A percentile compares a stretch with the other conserved stretches of the same genome.
Evolutionary conservation across 1,284 basidiomycete species (phyloP).

Genomic region (Apiotrichum porosum): DNA sequence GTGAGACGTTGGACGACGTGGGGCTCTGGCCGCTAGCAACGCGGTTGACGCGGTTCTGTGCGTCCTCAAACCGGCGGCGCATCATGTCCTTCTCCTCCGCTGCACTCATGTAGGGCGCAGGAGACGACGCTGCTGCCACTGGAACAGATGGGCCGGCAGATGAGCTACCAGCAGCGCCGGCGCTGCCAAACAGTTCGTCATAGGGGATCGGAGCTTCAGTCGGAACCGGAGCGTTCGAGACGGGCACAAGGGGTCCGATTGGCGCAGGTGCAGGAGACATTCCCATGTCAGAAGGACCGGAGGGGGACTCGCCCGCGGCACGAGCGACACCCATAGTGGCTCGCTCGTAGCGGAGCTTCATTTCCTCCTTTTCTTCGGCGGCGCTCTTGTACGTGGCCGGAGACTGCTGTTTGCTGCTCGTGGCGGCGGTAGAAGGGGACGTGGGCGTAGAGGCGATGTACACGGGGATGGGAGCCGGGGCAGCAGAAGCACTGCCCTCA

Average conservation of each 20-base stretch:
- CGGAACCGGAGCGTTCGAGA: background rate
- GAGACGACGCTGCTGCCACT: no score
- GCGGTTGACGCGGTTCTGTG: slow-evolving; percentile 5
- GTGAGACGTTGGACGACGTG: background rate
- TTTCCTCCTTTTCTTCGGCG: slow-evolving; percentile 33
- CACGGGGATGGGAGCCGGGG: background rate
- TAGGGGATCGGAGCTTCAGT: background rate
- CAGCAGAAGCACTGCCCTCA: background rate
- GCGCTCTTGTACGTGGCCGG: slow-evolving; percentile 14
- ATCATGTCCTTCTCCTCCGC: slow-evolving; percentile 37
- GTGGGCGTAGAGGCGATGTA: no score
- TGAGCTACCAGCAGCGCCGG: background rate
- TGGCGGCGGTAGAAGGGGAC: background rate
- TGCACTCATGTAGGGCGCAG: slow-evolving; percentile 12
- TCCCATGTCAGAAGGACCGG: background rate
- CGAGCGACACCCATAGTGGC: slow-evolving; percentile 5
- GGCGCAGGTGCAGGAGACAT: no score
- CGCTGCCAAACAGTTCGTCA: slow-evolving; percentile 2
- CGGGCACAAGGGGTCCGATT: background rate
- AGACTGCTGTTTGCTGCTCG: no score
- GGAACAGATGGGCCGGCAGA: no score
- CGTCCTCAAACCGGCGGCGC: slow-evolving; percentile 30
- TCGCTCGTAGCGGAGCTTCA: slow-evolving; percentile 33
- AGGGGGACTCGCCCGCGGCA: background rate
- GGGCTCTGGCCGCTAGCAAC: no score